Conservation (phyloP, 2,329 filamentous ascomycete species). For the Proliferodiscus dingleyae region DNA sequence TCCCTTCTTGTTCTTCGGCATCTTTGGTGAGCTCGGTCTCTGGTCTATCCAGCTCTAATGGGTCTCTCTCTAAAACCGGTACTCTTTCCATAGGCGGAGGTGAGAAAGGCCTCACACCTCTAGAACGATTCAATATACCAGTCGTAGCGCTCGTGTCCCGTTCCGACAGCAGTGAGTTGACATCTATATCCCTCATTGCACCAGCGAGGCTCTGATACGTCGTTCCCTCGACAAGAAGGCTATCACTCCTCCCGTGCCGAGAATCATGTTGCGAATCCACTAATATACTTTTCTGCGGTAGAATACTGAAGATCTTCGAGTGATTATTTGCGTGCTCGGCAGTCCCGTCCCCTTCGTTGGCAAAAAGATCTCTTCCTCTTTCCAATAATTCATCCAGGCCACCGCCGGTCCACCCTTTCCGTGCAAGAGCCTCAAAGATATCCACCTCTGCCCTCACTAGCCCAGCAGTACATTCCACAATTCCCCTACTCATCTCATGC, state of each 20-base stretch:
- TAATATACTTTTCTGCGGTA: slow-evolving; percentile 60
- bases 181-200: slow-evolving; percentile 39
- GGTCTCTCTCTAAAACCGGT: slow-evolving; percentile 8
- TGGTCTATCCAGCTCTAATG: slow-evolving; percentile 8
- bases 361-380: slow-evolving; percentile 58
- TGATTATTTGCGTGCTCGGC: slow-evolving; percentile 34
- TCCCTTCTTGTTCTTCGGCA: slow-evolving; percentile 11
- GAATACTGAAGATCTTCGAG: slow-evolving; percentile 58
- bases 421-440: slow-evolving; percentile 61
- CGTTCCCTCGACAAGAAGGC: slow-evolving; percentile 47
- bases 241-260: slow-evolving; percentile 41
- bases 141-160: slow-evolving; percentile 17
- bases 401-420: slow-evolving; percentile 64
- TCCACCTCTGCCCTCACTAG: slow-evolving; percentile 65
- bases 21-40: slow-evolving; percentile 7
- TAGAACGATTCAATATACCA: slow-evolving; percentile 42
- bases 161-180: slow-evolving; percentile 50
- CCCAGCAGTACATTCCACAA: slow-evolving; percentile 60
- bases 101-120: slow-evolving; percentile 55
- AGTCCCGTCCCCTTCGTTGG: slow-evolving; percentile 33
- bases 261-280: slow-evolving; percentile 41
- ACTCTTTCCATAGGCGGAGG: slow-evolving; percentile 41
- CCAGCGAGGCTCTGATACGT: slow-evolving; percentile 54
- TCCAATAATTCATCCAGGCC: slow-evolving; percentile 63
- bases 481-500: slow-evolving; percentile 58